Base-by-base conservation (phyloP, 768 basidiomycete genomes). In the Lentinula aciculospora region DNA sequence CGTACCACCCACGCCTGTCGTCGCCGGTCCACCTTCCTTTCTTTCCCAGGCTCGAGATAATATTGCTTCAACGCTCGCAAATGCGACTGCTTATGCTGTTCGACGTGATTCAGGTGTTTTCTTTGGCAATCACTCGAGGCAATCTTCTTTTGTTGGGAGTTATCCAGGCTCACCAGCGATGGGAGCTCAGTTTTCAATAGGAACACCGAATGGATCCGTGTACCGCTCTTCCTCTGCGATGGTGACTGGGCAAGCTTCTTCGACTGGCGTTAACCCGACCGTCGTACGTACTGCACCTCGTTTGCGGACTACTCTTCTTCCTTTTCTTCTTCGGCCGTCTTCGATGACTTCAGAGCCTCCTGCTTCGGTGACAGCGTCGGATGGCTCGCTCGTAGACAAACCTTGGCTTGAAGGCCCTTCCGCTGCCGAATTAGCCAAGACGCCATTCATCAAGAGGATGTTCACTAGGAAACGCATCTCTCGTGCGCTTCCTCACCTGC, bases 401-500 rank as follows among this genome's bases (percentile, higher is more conserved):
- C 54, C 40, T 27, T 46, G 40, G 40, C 54, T 27, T 17, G 32
- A 42, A 15, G 31, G 31, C 12, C 54, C 54, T 19, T 29, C 40
- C n/a, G 12, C 54, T n/a, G 29, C 54, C 5, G 32, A 42, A 21
- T 42, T 56, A 8, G 25, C 40, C 17, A 44, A 46, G 17, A 44
- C 54, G 7, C 40, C 54, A 8, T 44, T 56, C 32, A n/a, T 56
- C 40, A 46, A 44, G 29, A 32, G 40, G n/a, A 25, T 56, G 4
- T 56, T 56, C n/a, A 44, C 54, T 5, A 28, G 54, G 19, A 44
- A 56, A 29, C 54, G 54, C 6, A 56, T 57, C 12, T 57, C 56
- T 12, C 45, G 45, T 34, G 15, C 37, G 9, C 45, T 57, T 27
- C 45, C 46, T 5, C 46, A 57, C 23, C 7, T 45, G 15, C 31